These are phyloP conservation scores for Teratosphaeria gauchensis DNA, from an alignment of 2,329 filamentous ascomycete species.

Conservation along the genomic window DNA sequence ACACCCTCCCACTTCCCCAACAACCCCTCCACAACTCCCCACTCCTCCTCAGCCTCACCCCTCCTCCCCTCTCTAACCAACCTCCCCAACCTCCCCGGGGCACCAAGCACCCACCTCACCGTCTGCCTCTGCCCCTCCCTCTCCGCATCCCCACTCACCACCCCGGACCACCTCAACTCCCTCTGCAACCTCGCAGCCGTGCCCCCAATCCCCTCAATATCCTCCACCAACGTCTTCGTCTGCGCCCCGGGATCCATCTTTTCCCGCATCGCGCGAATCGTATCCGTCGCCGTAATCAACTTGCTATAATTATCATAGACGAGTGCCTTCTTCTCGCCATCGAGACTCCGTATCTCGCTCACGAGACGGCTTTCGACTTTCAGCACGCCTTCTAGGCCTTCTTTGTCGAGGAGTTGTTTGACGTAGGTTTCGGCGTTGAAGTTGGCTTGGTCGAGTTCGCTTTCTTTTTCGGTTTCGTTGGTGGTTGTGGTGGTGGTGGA, in stretches of 20 bases:
- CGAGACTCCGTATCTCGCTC: constrained; percentile 73
- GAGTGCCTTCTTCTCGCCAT: constrained; percentile 91
- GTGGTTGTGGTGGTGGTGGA: constrained; percentile 39
- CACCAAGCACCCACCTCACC: constrained; percentile 53
- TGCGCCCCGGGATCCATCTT: constrained; percentile 74
- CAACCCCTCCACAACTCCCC: constrained; percentile 31
- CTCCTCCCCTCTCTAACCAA: constrained; percentile 51
- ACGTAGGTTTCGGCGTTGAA: constrained; percentile 70
- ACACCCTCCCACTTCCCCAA: constrained; percentile 37
- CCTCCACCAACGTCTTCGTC: constrained; percentile 60
- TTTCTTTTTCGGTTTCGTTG: constrained; percentile 52
- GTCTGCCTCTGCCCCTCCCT: constrained; percentile 28
- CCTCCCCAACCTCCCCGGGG: constrained; percentile 48
- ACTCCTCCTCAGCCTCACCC: constrained; percentile 50
- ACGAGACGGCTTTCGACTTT: constrained; percentile 61
- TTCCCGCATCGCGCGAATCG: constrained; percentile 77
- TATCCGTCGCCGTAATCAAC: constrained; percentile 90
- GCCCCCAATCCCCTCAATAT: constrained; percentile 64
- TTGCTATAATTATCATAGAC: constrained; percentile 99
- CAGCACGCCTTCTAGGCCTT: constrained; percentile 59
- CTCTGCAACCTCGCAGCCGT: constrained; percentile 39
- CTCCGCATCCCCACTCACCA: not conserved
- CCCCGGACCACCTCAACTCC: constrained; percentile 18
- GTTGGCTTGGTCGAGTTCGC: constrained; percentile 62
- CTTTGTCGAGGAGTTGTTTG: constrained; percentile 48